These are phyloP conservation scores for Nephelium lappaceum DNA, from an alignment of 345 rosid species.

Conservation along the genomic window DNA sequence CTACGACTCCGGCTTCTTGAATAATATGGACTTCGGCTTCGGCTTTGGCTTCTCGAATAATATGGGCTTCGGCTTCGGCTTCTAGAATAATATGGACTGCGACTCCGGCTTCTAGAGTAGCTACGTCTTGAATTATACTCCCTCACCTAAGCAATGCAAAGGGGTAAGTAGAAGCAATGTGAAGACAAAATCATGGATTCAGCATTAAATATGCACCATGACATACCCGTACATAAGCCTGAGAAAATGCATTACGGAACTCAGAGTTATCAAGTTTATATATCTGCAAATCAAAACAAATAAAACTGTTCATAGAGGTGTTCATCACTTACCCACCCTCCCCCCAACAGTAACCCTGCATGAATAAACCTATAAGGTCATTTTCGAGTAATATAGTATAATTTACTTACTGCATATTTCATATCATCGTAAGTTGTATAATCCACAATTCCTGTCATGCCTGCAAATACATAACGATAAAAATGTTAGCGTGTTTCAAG, in stretches of 20 bases:
- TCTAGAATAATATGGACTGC: slow-evolving; percentile 49
- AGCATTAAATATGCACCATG: background rate
- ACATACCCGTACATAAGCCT: slow-evolving; percentile 79
- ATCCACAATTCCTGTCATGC: slow-evolving; percentile 87
- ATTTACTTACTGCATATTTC: slow-evolving; percentile 87
- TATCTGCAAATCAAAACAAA: slow-evolving; percentile 45
- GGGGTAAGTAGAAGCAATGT: background rate
- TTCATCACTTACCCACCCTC: background rate
- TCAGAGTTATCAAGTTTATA: slow-evolving; percentile 86
- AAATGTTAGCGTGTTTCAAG: background rate
- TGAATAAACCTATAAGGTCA: background rate
- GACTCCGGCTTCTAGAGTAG: slow-evolving; percentile 71
- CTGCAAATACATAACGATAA: slow-evolving; percentile 40
- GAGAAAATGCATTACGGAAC: slow-evolving; percentile 88
- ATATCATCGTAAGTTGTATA: slow-evolving; percentile 88
- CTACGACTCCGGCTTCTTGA: slow-evolving; percentile 46
- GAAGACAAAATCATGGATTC: background rate
- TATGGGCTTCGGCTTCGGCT: slow-evolving; percentile 42
- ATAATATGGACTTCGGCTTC: slow-evolving; percentile 39
- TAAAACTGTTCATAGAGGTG: background rate
- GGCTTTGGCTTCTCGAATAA: slow-evolving; percentile 27
- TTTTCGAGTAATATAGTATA: background rate
- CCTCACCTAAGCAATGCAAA: slow-evolving; percentile 56
- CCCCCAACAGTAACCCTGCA: background rate
- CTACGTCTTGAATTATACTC: slow-evolving; percentile 65